Percentiles rank a stretch among this genome's conserved stretches.
Evolutionary conservation across 2,329 filamentous ascomycete genomes (phyloP).

Genomic region (Ascochyta clinopodiicola): DNA sequence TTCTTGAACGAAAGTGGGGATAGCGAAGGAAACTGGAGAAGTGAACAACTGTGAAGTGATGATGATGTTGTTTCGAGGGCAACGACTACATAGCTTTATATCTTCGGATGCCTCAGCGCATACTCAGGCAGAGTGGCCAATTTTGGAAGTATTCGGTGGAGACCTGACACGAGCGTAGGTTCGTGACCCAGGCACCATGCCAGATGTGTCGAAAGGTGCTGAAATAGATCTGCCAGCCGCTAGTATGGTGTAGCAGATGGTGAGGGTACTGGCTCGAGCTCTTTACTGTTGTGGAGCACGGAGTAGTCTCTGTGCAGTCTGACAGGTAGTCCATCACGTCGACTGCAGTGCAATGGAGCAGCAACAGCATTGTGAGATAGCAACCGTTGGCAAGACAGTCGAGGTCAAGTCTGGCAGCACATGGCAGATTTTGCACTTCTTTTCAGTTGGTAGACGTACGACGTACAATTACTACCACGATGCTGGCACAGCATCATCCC

Average conservation of each 20-base stretch:
- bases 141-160: conserved; percentile 13
- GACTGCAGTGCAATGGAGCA: conserved; percentile 5
- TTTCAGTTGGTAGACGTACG: background rate
- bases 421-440: background rate
- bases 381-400: background rate
- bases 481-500: conserved; percentile 1
- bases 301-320: conserved; percentile 20
- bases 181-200: conserved; percentile 17
- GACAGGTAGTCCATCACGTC: conserved; percentile 21
- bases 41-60: conserved; percentile 18
- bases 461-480: background rate
- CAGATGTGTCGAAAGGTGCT: conserved; percentile 14
- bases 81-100: conserved; percentile 30
- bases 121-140: conserved; percentile 24
- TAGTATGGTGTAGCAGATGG: conserved; percentile 26
- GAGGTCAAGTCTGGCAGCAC: background rate
- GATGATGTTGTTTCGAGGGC: conserved; percentile 13
- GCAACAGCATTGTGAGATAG: conserved; percentile 7
- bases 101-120: conserved; percentile 4
- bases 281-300: conserved; percentile 19
- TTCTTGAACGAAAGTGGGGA: conserved; percentile 15
- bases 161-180: conserved; percentile 12
- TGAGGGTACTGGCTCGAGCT: conserved; percentile 24
- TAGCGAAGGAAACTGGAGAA: conserved; percentile 10
- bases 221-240: conserved; percentile 22